phyloP scores from a whole-genome alignment of 306 rosid species.

The Boehmeria nivea region DNA sequence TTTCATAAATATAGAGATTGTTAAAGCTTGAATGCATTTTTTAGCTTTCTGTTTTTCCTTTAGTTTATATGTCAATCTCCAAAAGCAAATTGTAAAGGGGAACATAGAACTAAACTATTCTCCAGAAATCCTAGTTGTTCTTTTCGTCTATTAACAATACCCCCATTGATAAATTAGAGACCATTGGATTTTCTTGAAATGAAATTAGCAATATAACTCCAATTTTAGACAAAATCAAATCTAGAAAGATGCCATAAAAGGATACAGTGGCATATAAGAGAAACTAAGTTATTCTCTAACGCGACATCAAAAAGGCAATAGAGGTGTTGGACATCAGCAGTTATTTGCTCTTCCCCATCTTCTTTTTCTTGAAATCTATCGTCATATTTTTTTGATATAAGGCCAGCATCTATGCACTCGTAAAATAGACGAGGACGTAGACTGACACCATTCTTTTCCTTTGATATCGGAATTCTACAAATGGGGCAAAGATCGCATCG shows the following conservation, averaged over 20 bases:
- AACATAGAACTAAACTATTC: too few species aligned
- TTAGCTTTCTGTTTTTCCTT: conserved; percentile 1
- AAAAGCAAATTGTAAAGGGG: too few species aligned
- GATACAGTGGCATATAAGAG: conserved; percentile 95
- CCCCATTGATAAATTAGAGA: not conserved
- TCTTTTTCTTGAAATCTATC: conserved; percentile 73
- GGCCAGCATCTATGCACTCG: conserved; percentile 80
- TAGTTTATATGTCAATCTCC: not conserved
- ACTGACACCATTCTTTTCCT: conserved; percentile 45
- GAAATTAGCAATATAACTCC: not conserved
- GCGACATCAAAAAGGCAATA: conserved; percentile 91
- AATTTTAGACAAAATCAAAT: too few species aligned
- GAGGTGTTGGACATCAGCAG: conserved; percentile 77
- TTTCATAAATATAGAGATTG: not conserved
- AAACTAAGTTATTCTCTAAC: conserved; percentile 87
- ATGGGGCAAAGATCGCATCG: conserved; percentile 89
- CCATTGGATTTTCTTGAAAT: not conserved
- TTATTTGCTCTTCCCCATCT: conserved; percentile 58
- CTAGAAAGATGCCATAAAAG: too few species aligned
- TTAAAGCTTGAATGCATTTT: too few species aligned
- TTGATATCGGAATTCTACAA: conserved; percentile 69
- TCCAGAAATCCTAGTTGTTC: not conserved
- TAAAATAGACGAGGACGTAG: conserved; percentile 68
- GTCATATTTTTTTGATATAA: conserved; percentile 73
- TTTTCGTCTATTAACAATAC: too few species aligned